Evolutionary conservation across 2,329 filamentous ascomycete species (phyloP), one percentile per base, ranked within the genome.

Genomic region (Clonostachys byssicola): DNA sequence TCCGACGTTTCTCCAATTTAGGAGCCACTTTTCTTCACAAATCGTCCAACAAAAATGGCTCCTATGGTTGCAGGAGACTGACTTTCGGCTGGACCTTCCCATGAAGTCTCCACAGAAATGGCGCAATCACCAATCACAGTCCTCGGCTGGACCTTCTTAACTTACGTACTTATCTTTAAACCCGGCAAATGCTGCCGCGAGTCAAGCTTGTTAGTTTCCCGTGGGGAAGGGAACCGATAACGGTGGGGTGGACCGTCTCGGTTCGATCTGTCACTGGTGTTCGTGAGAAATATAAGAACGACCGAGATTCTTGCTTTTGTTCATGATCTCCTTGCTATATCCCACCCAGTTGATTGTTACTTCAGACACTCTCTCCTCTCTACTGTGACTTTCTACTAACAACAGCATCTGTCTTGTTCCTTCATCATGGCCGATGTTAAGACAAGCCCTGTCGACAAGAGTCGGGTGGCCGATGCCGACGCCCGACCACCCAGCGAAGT

Each of bases 351-450:
- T 9, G 23, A 30, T 30, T 30, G 23, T 10, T 30, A 3, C 4
- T 10, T 30, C 23, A 10, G 10, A 10, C 8, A 30, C 23, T 10
- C 23, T 30, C 23, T 30, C 23, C 6, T 30, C 23, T 8, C 23
- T 30, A 30, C 23, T 3, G 23, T 30, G 9, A 30, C 23, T 30
- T 30, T 10, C 8, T 30, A 30, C 8, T 30, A 6, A 10, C 9
- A 30, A 30, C 23, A 30, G 8, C 9, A 30, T 10, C 23, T 30
- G 23, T 23, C 9, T 10, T 30, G 23, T 30, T 10, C 23, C 40
- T 30, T 6, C n/a, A 18, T 7, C 13, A 20, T 14, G 40, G 14
- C 18, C 7, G 60, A 54, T 12, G 55, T 73, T 44, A 63, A 72
- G 23, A 30, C 23, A 30, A 30, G 23, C 23, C 23, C 23, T 30